phyloP scores from a whole-genome alignment of 2,329 filamentous ascomycete species.

The Sphaerulina musiva region DNA sequence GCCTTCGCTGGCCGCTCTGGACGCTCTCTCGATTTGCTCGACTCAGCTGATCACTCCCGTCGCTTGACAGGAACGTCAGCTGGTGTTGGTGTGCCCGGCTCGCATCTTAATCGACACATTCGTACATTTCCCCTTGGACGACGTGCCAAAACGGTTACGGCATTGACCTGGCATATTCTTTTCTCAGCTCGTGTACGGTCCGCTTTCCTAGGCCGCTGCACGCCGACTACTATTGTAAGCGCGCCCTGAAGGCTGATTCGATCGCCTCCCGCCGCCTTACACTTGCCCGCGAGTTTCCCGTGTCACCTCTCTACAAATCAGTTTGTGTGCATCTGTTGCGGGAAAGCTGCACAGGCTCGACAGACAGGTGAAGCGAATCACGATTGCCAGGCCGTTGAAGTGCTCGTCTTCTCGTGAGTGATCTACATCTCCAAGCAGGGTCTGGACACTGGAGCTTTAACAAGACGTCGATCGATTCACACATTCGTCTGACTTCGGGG shows the following conservation, averaged over 20 bases:
- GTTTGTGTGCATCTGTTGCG: slow-evolving; percentile 15
- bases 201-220: slow-evolving; percentile 11
- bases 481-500: slow-evolving; percentile 13
- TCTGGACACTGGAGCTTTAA: slow-evolving; percentile 18
- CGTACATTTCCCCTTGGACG: slow-evolving; percentile 5
- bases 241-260: slow-evolving; percentile 17
- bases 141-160: slow-evolving; percentile 8
- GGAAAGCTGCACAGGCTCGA: not conserved
- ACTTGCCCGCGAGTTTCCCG: slow-evolving; percentile 20
- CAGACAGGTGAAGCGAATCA: slow-evolving; percentile 16
- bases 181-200: slow-evolving; percentile 17
- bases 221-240: slow-evolving; percentile 9
- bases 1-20: not conserved
- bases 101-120: slow-evolving; percentile 6
- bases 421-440: slow-evolving; percentile 20
- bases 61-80: slow-evolving; percentile 13
- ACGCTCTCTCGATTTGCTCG: slow-evolving; percentile 5
- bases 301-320: slow-evolving; percentile 20
- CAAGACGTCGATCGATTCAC: slow-evolving; percentile 12
- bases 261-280: slow-evolving; percentile 18
- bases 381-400: slow-evolving; percentile 4
- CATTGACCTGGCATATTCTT: slow-evolving; percentile 15
- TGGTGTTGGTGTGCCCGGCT: slow-evolving; percentile 8
- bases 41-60: slow-evolving; percentile 16
- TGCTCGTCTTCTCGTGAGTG: not conserved